Percentiles rank a stretch among this genome's conserved stretches.
Evolutionary conservation across 495 filamentous ascomycete species (phyloP).

Genomic region (Tetracladium marchalianum): DNA sequence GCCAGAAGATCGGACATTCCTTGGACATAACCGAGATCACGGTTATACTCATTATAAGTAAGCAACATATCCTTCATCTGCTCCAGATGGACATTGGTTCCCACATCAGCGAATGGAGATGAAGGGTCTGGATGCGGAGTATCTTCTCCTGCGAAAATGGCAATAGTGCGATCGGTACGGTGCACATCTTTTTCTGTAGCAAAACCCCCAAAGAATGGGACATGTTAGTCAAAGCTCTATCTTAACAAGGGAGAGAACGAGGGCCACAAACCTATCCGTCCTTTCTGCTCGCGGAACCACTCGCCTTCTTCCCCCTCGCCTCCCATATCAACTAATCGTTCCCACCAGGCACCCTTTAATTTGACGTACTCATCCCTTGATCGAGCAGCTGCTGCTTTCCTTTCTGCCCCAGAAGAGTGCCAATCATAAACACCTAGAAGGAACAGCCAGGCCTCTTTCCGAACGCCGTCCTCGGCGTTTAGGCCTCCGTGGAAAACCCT

Average conservation of each 20-base stretch:
- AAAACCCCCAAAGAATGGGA: constrained; percentile 28
- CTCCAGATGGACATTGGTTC: constrained; percentile 95
- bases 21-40: constrained; percentile 88
- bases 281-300: constrained; percentile 92
- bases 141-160: constrained; percentile 91
- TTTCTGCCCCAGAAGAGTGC: constrained; percentile 74
- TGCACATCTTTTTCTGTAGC: constrained; percentile 92
- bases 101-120: constrained; percentile 81
- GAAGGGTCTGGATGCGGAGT: constrained; percentile 97
- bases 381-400: constrained; percentile 70
- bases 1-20: constrained; percentile 97
- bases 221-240: constrained; percentile 12
- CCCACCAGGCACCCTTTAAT: constrained; percentile 94
- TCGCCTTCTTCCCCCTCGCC: constrained; percentile 70
- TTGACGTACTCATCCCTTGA: constrained; percentile 89
- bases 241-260: constrained; percentile 1
- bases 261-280: constrained; percentile 68
- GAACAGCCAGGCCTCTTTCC: constrained; percentile 96
- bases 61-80: constrained; percentile 99
- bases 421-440: constrained; percentile 84
- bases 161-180: constrained; percentile 85
- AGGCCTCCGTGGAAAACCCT: constrained; percentile 92
- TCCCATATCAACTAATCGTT: constrained; percentile 73
- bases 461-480: constrained; percentile 77
- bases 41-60: constrained; percentile 96